These are phyloP conservation scores for Entophlyctis luteolus DNA, from an alignment of 192 early-diverging fungal genomes.

Conservation along the genomic window DNA sequence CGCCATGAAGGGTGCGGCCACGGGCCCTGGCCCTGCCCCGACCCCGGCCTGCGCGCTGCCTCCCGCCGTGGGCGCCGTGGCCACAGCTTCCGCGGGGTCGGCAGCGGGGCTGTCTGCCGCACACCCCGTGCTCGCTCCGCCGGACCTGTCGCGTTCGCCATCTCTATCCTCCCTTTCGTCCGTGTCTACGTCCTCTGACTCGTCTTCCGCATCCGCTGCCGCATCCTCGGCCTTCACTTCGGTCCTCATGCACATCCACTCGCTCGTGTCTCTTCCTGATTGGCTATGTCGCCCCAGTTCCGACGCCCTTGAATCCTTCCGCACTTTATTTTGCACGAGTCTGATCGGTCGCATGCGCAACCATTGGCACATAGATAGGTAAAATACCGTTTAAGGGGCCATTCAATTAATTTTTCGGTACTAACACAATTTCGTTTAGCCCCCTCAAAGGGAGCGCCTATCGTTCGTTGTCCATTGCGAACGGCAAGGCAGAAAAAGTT, in stretches of 20 bases:
- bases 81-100: neutral
- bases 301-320: no score
- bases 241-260: neutral
- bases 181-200: neutral
- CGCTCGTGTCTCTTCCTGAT: neutral
- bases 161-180: neutral
- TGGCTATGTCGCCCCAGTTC: no score
- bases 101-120: neutral
- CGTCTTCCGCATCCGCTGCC: neutral
- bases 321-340: no score
- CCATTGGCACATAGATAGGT: no score
- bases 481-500: conserved; percentile 5
- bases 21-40: no score
- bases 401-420: no score
- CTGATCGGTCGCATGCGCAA: no score
- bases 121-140: neutral
- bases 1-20: neutral
- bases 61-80: neutral
- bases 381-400: no score
- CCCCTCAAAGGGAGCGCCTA: conserved; percentile 19
- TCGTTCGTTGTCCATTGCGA: conserved; percentile 4
- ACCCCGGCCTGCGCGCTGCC: no score
- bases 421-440: neutral
- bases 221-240: neutral
- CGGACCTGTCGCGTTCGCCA: neutral